phyloP scores from a whole-genome alignment of 2,329 filamentous ascomycete genomes.

The Massarina eburnea region DNA sequence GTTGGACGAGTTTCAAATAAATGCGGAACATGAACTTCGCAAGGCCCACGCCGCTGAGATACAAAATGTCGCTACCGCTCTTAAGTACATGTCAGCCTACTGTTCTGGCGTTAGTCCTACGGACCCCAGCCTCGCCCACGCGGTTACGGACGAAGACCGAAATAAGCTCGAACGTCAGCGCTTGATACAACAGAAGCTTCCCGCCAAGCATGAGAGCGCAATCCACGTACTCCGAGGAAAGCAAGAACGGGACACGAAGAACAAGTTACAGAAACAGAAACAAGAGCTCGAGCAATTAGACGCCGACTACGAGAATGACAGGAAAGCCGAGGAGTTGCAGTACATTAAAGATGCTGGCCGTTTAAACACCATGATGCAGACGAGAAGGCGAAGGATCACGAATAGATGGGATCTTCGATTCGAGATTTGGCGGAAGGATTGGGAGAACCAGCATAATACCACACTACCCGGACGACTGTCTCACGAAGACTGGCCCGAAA shows the following conservation, averaged over 20 bases:
- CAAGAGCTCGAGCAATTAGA: constrained; percentile 42
- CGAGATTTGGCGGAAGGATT: constrained; percentile 43
- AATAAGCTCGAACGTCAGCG: constrained; percentile 47
- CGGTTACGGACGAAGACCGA: constrained; percentile 49
- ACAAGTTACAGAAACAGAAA: constrained; percentile 42
- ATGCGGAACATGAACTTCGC: constrained; percentile 47
- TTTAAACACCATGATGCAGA: constrained; percentile 36
- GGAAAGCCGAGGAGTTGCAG: constrained; percentile 33
- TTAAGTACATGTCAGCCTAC: constrained; percentile 53
- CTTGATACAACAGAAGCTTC: constrained; percentile 41
- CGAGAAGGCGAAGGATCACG: constrained; percentile 33
- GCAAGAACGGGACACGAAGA: constrained; percentile 44
- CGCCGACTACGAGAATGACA: constrained; percentile 35
- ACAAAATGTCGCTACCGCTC: constrained; percentile 47
- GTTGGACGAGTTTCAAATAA: constrained; percentile 49
- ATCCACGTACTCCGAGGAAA: constrained; percentile 51
- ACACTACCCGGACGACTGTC: constrained; percentile 23
- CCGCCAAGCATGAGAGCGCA: constrained; percentile 46
- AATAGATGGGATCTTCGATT: constrained; percentile 45
- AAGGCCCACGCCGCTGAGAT: constrained; percentile 45
- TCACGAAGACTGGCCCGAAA: constrained; percentile 34
- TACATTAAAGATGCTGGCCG: constrained; percentile 37
- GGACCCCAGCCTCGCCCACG: constrained; percentile 26
- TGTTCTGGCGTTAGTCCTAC: constrained; percentile 41
- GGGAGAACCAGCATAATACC: constrained; percentile 31